phyloP scores from a whole-genome alignment of 495 filamentous ascomycete genomes.

The Talaromyces trachyspermus region DNA sequence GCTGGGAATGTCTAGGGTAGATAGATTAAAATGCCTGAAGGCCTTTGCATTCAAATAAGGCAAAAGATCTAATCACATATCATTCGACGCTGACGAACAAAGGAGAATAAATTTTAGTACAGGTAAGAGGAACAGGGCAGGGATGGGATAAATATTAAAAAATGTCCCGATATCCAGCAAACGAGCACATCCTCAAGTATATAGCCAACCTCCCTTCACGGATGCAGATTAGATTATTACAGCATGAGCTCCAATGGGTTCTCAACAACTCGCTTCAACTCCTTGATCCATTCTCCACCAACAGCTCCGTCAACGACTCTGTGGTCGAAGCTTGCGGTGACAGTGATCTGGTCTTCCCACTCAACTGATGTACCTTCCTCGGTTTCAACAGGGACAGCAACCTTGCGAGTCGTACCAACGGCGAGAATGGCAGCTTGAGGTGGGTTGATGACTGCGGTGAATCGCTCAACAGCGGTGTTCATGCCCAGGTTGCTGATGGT shows the following conservation, averaged over 20 bases:
- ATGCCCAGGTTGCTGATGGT: conserved; percentile 99
- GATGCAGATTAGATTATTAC: conserved; percentile 34
- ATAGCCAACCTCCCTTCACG: neutral
- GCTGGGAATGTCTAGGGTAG: too few relatives aligned
- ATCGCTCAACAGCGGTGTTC: conserved; percentile 92
- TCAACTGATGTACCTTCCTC: conserved; percentile 75
- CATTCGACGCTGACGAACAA: conserved; percentile 8
- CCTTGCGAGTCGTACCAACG: conserved; percentile 90
- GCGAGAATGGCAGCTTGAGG: conserved; percentile 95
- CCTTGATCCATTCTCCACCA: conserved; percentile 93
- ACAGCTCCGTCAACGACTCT: conserved; percentile 91
- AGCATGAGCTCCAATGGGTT: conserved; percentile 92
- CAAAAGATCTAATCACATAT: conserved; percentile 8
- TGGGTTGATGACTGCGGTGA: conserved; percentile 99
- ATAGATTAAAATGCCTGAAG: neutral
- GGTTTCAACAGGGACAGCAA: conserved; percentile 77
- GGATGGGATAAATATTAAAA: neutral
- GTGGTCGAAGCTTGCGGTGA: conserved; percentile 96
- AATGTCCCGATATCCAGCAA: neutral
- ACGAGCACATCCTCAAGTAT: neutral
- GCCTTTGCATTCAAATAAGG: conserved; percentile 1
- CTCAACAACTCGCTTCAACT: conserved; percentile 96
- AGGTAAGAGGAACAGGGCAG: conserved; percentile 4
- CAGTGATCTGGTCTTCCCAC: conserved; percentile 95
- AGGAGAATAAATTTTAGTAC: conserved; percentile 10